Percentiles rank a stretch among this genome's conserved stretches.
Evolutionary conservation across 2,329 filamentous ascomycete species (phyloP).

Genomic region (Penicillium sp.): DNA sequence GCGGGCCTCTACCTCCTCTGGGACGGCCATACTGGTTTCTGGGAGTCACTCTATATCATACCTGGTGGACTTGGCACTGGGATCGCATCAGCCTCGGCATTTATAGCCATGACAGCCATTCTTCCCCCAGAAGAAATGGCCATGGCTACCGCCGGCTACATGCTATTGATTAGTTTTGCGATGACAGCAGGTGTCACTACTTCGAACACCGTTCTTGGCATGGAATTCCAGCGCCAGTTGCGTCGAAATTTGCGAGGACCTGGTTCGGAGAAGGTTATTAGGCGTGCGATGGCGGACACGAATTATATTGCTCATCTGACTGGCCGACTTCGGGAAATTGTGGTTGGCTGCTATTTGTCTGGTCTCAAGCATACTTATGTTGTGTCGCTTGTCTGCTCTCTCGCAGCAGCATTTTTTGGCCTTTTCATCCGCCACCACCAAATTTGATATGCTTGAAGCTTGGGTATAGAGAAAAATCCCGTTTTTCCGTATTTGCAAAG

Average conservation of each 20-base stretch:
- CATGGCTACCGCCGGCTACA: slow-evolving; percentile 55
- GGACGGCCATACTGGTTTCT: slow-evolving; percentile 61
- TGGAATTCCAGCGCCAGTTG: slow-evolving; percentile 39
- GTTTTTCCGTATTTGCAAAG: background rate
- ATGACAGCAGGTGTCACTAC: slow-evolving; percentile 45
- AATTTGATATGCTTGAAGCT: slow-evolving; percentile 10
- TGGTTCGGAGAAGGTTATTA: slow-evolving; percentile 44
- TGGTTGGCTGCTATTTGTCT: slow-evolving; percentile 32
- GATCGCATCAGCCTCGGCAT: slow-evolving; percentile 50
- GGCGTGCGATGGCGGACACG: slow-evolving; percentile 44
- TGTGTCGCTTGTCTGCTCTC: slow-evolving; percentile 22
- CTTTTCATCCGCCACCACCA: slow-evolving; percentile 24
- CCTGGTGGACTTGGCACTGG: slow-evolving; percentile 60
- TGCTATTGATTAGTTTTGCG: slow-evolving; percentile 51
- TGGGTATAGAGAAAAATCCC: background rate
- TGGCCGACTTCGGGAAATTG: slow-evolving; percentile 30
- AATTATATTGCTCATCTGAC: slow-evolving; percentile 42
- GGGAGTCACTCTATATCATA: slow-evolving; percentile 64
- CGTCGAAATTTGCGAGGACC: slow-evolving; percentile 34
- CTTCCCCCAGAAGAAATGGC: slow-evolving; percentile 53
- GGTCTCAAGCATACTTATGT: slow-evolving; percentile 35
- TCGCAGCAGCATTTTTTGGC: slow-evolving; percentile 23
- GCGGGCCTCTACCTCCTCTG: slow-evolving; percentile 59
- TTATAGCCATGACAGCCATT: slow-evolving; percentile 55
- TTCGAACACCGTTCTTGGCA: slow-evolving; percentile 43